Base-by-base conservation (phyloP, 2,329 filamentous ascomycete species). In the Talaromyces sp. region DNA sequence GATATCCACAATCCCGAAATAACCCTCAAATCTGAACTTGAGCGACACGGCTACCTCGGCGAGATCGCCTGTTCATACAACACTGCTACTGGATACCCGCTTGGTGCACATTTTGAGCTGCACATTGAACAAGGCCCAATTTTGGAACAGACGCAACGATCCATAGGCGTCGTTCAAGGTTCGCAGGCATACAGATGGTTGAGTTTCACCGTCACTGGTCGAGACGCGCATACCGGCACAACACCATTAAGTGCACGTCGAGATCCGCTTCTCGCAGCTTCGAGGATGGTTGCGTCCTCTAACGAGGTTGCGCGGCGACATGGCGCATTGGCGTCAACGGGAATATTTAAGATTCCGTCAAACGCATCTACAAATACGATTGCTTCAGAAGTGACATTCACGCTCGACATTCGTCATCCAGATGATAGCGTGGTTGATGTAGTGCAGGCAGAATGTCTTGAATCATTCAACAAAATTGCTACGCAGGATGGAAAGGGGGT, bases 111-210 rank as follows among this genome's bases (percentile, higher is more conserved):
- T 72, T 93, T 93, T 70, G 90, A 93, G 74, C 81, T 93, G 3
- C 91, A 93, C 71, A 93, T 93, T 57, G 91, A 93, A 73, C 91
- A 94, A 73, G 90, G 90, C 0, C 89, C 90, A 0, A 85, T 91
- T 13, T 82, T 93, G 0, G 88, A 91, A 70, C 82, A 83, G 27
- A 80, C 82, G 11, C 76, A 81, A 16, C 81, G 85, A 65, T 87
- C 87, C 61, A 84, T 92, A 64, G 87, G 88, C 10, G 81, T 89
- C 2, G 89, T 92, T 0, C 82, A 83, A 31, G 89, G 89, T 1
- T 88, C 89, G 0, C 89, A 91, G 72, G 87, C 86, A 6, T 91
- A 90, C 72, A 84, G 85, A 66, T 91, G 89, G 89, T 84, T 87
- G 71, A 89, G 84, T 0, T 74, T 91, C 37, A 85, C 83, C 1